Base-by-base conservation (phyloP, 345 rosid genomes). In the Brassica juncea region DNA sequence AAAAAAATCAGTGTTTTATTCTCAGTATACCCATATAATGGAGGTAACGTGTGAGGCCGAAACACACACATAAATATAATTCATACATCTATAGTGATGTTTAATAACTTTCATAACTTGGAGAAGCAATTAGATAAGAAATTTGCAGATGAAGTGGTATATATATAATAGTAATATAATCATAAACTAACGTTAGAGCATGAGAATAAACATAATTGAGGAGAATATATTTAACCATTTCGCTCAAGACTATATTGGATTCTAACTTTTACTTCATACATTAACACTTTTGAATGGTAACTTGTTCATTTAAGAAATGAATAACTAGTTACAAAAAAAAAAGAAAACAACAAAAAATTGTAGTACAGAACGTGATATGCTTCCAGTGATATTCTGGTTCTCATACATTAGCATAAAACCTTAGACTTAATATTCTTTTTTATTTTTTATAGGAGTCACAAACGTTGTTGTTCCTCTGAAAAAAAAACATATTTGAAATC, bases 401-500 rank as follows among this genome's bases (percentile, higher is more conserved):
- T 58, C 30, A 58, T 58, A 58, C 62, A 21, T 58, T 0, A 76
- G 59, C 60, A 55, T 8, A 59, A 67, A 4, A 37, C 31, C 19
- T 35, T 4, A 55, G 59, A 58, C 11, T 15, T 2, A 68, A 52
- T 12, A 3, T 58, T 4, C 23, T 54, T 58, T 7, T n/a, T 39
- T 10, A 4, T 10, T 15, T 19, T 5, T 44, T 44, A 1, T 15
- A 15, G 2, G 14, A 62, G 30, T 30, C 47, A 62, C 70, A 5
- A 16, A 47, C 31, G 58, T 58, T 2, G 4, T 59, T 60, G 28
- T 64, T 47, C 21, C 9, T 21, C 23, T 27, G 4, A n/a, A 31
- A n/a, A 3, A 25, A 62, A 63, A 55, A 75, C 8, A 49, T 32
- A 61, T 34, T 64, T 71, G 59, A 42, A 72, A 39, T 65, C 25